phyloP scores from a whole-genome alignment of 1,139 yeast species.

The Pichia sp. region DNA sequence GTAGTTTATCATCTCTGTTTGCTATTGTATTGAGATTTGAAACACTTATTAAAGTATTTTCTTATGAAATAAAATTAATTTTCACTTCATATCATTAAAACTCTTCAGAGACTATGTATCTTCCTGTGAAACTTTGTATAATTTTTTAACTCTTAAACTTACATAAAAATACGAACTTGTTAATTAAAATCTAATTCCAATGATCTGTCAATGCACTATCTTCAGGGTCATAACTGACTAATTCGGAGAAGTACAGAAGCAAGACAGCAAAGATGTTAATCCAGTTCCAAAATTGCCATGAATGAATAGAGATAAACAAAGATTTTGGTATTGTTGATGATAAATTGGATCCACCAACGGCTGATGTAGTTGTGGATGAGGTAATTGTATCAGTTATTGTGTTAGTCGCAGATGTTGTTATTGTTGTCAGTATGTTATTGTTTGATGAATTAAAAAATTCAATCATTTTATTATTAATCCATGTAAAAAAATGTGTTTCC shows the following conservation, averaged over 20 bases:
- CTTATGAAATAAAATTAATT: too few species aligned
- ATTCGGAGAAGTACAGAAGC: conserved; percentile 71
- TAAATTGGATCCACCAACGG: background rate
- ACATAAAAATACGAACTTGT: too few species aligned
- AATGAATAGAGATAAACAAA: conserved; percentile 41
- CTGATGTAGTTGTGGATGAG: background rate
- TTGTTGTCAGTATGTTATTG: background rate
- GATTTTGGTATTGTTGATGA: background rate
- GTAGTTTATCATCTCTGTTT: too few species aligned
- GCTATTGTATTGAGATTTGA: too few species aligned
- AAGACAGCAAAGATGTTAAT: conserved; percentile 77
- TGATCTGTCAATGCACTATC: conserved; percentile 30
- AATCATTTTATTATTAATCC: conserved; percentile 18
- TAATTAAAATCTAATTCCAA: conserved; percentile 26
- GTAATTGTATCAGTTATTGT: background rate
- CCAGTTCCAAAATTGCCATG: conserved; percentile 98
- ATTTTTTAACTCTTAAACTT: too few species aligned
- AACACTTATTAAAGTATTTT: too few species aligned
- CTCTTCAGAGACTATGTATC: too few species aligned
- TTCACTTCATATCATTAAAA: too few species aligned
- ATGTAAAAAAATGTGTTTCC: conserved; percentile 28
- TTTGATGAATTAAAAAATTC: conserved; percentile 5
- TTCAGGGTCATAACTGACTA: conserved; percentile 33
- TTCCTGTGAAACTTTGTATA: too few species aligned
- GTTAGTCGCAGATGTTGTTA: background rate